phyloP scores from a whole-genome alignment of 305 asterid species.

The Withania somnifera region DNA sequence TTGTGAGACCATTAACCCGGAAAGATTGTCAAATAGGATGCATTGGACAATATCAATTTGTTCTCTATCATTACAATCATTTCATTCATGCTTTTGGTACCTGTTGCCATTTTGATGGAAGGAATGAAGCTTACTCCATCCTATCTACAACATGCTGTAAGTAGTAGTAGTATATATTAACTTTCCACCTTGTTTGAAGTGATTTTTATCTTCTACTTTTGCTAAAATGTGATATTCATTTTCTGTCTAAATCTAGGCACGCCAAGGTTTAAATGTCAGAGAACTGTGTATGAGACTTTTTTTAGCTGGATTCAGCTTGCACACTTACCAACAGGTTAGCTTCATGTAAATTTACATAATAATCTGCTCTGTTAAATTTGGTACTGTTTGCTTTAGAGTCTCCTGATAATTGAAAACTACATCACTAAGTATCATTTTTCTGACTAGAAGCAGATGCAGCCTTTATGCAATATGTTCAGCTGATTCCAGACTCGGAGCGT shows the following conservation, averaged over 20 bases:
- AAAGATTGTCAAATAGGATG: constrained; percentile 38
- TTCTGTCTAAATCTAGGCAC: constrained; percentile 33
- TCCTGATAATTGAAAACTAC: not conserved
- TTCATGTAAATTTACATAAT: not conserved
- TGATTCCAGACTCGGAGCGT: not conserved
- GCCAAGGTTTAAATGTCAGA: constrained; percentile 52
- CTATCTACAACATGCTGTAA: constrained; percentile 50
- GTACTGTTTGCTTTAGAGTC: not conserved
- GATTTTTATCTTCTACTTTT: not conserved
- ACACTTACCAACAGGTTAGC: constrained; percentile 71
- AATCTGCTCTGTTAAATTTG: not conserved
- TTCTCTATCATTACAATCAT: constrained; percentile 61
- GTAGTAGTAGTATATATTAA: constrained; percentile 6
- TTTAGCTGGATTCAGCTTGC: constrained; percentile 75
- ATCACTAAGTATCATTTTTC: not conserved
- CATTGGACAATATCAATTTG: constrained; percentile 68
- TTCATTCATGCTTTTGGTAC: constrained; percentile 53
- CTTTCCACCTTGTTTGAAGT: not conserved
- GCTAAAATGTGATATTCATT: not conserved
- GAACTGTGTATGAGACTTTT: constrained; percentile 45
- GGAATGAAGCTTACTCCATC: constrained; percentile 67
- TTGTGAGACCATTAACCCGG: not conserved
- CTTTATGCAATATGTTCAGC: not conserved
- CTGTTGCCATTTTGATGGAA: constrained; percentile 50
- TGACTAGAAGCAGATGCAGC: not conserved